Base-by-base conservation (phyloP, 768 basidiomycete genomes). In the Krasilnikovozyma curviuscula region DNA sequence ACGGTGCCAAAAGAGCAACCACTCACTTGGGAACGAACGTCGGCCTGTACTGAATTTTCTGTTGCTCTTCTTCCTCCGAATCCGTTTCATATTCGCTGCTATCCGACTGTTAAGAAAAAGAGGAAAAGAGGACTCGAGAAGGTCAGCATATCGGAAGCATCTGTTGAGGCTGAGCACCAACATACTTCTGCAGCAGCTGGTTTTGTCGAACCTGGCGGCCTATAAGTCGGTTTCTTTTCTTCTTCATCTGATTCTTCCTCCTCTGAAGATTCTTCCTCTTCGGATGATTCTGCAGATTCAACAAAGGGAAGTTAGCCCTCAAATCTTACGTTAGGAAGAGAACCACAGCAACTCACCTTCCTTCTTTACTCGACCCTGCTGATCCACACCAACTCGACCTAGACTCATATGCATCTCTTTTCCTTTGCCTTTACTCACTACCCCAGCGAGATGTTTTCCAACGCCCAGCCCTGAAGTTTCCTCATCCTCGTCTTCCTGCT, bases 1-100 rank as follows among this genome's bases (percentile, higher is more conserved):
- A 38, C 21, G 13, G 16, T 16, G 7, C 4, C 3, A 30, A 39
- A 23, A 37, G 39, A 21, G 29, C 41, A n/a, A 27, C 40, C 8
- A 66, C 79, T 50, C 61, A 89, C 89, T 97, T 97, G 46, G 83
- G 83, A 16, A 97, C 75, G 63, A 95, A 98, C 0, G 91, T 81
- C 2, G 93, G 93, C 54, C 89, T 71, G 86, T 54, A 78, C 75
- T 6, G 76, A 67, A 62, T 81, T 79, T 24, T 74, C 68, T 73
- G 73, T 54, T 49, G 46, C 25, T 45, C 72, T 21, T 64, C 65
- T 48, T 58, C 52, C 56, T 55, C 65, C 5, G 48, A 52, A 24
- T 49, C 56, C 55, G 59, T 38, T 31, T 63, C 63, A 3, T 63
- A 63, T 43, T 59, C 56, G 52, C 54, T 57, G 56, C 38, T 63